Base-by-base conservation (phyloP, 2,329 filamentous ascomycete genomes). In the Phyllosticta ampelicida region DNA sequence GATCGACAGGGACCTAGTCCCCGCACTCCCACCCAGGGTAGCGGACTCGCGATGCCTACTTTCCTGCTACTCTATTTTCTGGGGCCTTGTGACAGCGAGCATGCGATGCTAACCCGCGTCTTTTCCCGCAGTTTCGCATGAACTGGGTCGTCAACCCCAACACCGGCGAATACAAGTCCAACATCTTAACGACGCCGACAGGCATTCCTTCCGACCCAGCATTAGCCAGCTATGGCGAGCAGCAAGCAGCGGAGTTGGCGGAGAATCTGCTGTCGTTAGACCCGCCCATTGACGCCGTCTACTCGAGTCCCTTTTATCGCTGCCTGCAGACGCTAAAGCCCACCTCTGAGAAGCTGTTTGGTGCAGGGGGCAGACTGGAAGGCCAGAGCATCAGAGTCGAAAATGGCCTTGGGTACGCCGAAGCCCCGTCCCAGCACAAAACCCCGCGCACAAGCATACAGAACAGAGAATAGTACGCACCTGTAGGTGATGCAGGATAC, bases 191-290 rank as follows among this genome's bases (percentile, higher is more conserved):
- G 11, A 90, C 89, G 44, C 92, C 94, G 0, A 97, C 94, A 5
- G 88, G 89, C 56, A 90, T 96, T 62, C 80, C 91, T 3, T 87
- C 87, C 23, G 94, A 99, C 69, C 91, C 91, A 51, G 86, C 89
- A 9, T 80, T 99, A 65, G 90, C 91, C 8, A 84, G 88, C 20
- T 86, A 97, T 68, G 94, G 94, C 60, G 86, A 95, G 48, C 79
- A 83, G 55, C 94, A 99, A 76, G 84, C 90, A 20, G 78, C 82
- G 61, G 85, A 97, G 73, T 80, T 97, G 52, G 90, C 72, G 61
- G 75, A 72, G 8, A 80, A 88, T 67, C 78, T 95, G 53, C 68
- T 78, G 60, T 77, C 74, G 0, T 69, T 88, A 51, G 73, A 83
- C 18, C 87, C 87, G 30, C 81, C 85, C 1, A 80, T 92, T 60